Evolutionary conservation across 2,329 filamentous ascomycete genomes (phyloP), one percentile per base, ranked within the genome.

Genomic region (Apiospora aurea): DNA sequence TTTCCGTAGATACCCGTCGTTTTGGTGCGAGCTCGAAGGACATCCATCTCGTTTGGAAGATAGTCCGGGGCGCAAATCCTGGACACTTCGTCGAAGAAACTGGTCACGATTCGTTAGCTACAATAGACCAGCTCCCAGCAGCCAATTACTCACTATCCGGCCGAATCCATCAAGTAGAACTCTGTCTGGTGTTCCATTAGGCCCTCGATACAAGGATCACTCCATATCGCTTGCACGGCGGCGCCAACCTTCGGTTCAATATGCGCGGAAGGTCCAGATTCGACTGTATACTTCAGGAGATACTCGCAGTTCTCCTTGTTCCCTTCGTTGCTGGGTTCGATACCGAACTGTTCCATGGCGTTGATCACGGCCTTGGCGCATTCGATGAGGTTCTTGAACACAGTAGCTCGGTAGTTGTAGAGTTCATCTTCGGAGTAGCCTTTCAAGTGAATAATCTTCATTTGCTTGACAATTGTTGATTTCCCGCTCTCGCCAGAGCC

Each of bases 381-480:
- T 84, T 99, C 96, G 77, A 98, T 90, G 73, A 99, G 88, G 82
- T 99, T 99, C 85, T 99, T 99, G 87, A 97, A 99, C 73, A 99
- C 95, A 46, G 96, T 98, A 74, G 97, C 90, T 73, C 96, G 93
- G 85, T 98, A 98, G 81, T 97, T 92, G 79, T 93, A 93, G 69
- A 98, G 88, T 83, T 99, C 96, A 78, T 98, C 96, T 76, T 94
- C 91, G 14, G 94, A 95, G 84, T 99, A 99, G 73, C 96, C 96
- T 84, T 98, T 97, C 79, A 98, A 93, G 81, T 99, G 96, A 80
- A 99, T 98, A 78, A 99, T 99, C 85, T 98, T 99, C 96, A 99
- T 99, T 87, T 99, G 96, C 84, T 99, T 99, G 77, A 99, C 96
- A 79, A 99, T 98, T 13, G 96, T 99, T 72, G 96, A 98, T 85